These are phyloP conservation scores for Leccinum fallax DNA, from an alignment of 1,284 basidiomycete species.

Conservation along the genomic window DNA sequence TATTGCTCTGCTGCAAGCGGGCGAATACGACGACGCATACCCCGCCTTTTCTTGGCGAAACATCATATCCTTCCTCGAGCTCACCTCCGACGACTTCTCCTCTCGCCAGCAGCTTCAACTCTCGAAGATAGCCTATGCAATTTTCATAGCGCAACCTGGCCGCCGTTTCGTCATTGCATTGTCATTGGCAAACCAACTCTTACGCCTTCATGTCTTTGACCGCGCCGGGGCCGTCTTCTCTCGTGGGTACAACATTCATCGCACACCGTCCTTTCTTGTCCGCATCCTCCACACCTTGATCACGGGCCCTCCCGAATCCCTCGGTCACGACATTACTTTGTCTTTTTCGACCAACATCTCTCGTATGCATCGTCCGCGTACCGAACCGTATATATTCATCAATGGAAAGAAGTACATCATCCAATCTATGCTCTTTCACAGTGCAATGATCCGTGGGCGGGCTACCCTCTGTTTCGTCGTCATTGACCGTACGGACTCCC, in stretches of 20 bases:
- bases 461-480: not conserved
- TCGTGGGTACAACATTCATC: not conserved
- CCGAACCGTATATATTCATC: not conserved
- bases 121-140: not conserved
- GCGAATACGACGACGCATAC: not conserved
- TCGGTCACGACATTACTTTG: not conserved
- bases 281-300: not conserved
- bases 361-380: not conserved
- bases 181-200: not conserved
- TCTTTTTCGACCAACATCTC: not conserved
- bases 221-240: not conserved
- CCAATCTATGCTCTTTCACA: not conserved
- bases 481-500: not conserved
- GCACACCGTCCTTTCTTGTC: not conserved
- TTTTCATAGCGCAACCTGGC: not conserved
- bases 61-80: not conserved
- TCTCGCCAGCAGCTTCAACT: not conserved
- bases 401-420: not conserved
- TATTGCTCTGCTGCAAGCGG: not conserved
- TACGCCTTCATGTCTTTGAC: not conserved
- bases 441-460: not conserved
- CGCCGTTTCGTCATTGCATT: not conserved
- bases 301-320: not conserved
- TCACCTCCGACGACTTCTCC: not conserved
- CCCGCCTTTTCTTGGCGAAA: not conserved